Evolutionary conservation across 768 basidiomycete species (phyloP), one percentile per base, ranked within the genome.

Genomic region (Auriculariales sp.): DNA sequence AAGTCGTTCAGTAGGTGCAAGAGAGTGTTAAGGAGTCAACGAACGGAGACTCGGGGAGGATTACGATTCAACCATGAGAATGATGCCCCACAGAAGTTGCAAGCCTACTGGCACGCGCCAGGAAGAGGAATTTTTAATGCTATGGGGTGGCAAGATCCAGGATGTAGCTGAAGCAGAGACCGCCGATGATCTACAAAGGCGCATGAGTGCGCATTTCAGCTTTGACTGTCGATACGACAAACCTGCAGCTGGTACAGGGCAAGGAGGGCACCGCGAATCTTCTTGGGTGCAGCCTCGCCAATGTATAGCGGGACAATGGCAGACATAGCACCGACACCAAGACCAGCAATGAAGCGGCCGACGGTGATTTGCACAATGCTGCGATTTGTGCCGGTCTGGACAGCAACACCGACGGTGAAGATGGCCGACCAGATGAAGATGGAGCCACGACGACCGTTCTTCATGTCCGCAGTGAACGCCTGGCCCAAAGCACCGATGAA

Each of bases 171-270:
- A 84, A 53, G 67, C 85, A 82, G 48, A 86, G 68, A n/a, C 83
- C 83, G 39, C 22, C 49, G 0, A 36, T 24, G 46, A 53, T 36
- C 29, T n/a, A n/a, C n/a, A n/a, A n/a, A n/a, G n/a, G n/a, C n/a
- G n/a, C n/a, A n/a, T n/a, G n/a, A n/a, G n/a, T n/a, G n/a, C n/a
- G n/a, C n/a, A n/a, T n/a, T n/a, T n/a, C n/a, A n/a, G n/a, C n/a
- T n/a, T n/a, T n/a, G n/a, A n/a, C n/a, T n/a, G n/a, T n/a, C n/a
- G n/a, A n/a, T n/a, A n/a, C n/a, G n/a, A n/a, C n/a, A n/a, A n/a
- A n/a, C n/a, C n/a, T 84, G 82, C 11, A 86, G 66, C 58, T 87
- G 84, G 57, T 87, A 87, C 15, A 88, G 65, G 2, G 83, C 82
- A 27, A 89, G 65, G 9, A 70, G 76, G n/a, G 80, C 74, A 6